A percentile compares a stretch with the other conserved stretches of the same genome.
phyloP scores from a whole-genome alignment of 2,329 filamentous ascomycete species.

The Sclerotinia sclerotiorum region DNA sequence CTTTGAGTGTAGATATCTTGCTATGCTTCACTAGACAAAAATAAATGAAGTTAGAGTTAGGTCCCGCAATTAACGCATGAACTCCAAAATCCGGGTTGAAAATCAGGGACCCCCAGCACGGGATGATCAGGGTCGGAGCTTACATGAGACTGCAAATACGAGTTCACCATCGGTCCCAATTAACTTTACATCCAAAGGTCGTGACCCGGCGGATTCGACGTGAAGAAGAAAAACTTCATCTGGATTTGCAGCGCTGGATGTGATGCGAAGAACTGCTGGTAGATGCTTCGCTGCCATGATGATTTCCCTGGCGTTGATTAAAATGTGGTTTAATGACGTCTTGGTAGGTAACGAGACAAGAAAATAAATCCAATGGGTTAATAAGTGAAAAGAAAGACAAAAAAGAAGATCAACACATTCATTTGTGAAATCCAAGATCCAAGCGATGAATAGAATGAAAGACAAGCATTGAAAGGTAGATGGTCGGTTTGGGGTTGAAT shows the following conservation, averaged over 20 bases:
- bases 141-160: constrained; percentile 37
- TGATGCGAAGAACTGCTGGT: constrained; percentile 54
- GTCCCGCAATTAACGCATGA: constrained; percentile 37
- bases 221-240: constrained; percentile 61
- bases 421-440: not conserved
- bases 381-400: not conserved
- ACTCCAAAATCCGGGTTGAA: constrained; percentile 26
- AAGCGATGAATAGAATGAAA: not conserved
- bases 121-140: constrained; percentile 33
- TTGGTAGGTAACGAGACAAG: constrained; percentile 23
- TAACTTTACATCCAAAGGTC: constrained; percentile 62
- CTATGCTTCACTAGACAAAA: constrained; percentile 55
- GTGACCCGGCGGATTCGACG: constrained; percentile 51
- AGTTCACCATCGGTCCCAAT: constrained; percentile 59
- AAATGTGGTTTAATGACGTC: not conserved
- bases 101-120: constrained; percentile 28
- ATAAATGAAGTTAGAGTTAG: constrained; percentile 31
- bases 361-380: not conserved
- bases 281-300: constrained; percentile 29
- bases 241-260: constrained; percentile 40
- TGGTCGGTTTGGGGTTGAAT: too few relatives aligned
- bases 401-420: not conserved
- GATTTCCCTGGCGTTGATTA: not conserved
- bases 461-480: not conserved
- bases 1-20: constrained; percentile 52